Evolutionary conservation across 495 filamentous ascomycete species (phyloP), one percentile per base, ranked within the genome.

Genomic region (Penicillium crystallinum): DNA sequence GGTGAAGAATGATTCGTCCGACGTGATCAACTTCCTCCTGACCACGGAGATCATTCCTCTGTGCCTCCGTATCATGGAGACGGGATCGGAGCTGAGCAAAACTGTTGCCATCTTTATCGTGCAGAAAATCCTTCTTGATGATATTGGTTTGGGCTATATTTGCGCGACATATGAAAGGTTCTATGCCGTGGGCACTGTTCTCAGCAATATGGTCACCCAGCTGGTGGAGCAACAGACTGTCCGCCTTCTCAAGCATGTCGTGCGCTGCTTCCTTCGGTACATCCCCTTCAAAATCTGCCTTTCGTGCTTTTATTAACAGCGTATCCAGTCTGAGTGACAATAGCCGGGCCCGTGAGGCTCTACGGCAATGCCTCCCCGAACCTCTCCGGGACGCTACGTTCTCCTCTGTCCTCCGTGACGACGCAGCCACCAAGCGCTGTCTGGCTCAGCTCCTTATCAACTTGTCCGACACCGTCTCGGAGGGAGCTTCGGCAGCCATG

Each of bases 21-120:
- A 97, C 70, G 95, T 97, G 21, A 97, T 99, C 72, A 97, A 96
- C 75, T 99, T 99, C 70, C 85, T 99, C 25, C 81, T 99, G 12
- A 97, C 95, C 3, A 99, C 93, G 27, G 93, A 99, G 70, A 99
- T 99, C 58, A 99, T 99, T 48, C 93, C 93, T 6, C 81, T 99
- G 3, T 99, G 93, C 65, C 88, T 99, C 22, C 84, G 93, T 29
- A 97, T 99, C 63, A 99, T 99, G 93, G 93, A 99, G 76, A 99
- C 93, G 0, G 95, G 95, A 29, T 97, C 93, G 0, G 93, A 99
- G 66, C 77, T 99, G 38, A 96, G 91, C 77, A 99, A 98, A 76
- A 99, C 93, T 1, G 93, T 99, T 8, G 93, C 93, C 31, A 99
- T 99, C 55, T 99, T 99, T 75, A 99, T 99, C 62, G 93, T 99